Evolutionary conservation across 106 monocot genomes (phyloP).

Genomic region (Ottelia alismoides): DNA sequence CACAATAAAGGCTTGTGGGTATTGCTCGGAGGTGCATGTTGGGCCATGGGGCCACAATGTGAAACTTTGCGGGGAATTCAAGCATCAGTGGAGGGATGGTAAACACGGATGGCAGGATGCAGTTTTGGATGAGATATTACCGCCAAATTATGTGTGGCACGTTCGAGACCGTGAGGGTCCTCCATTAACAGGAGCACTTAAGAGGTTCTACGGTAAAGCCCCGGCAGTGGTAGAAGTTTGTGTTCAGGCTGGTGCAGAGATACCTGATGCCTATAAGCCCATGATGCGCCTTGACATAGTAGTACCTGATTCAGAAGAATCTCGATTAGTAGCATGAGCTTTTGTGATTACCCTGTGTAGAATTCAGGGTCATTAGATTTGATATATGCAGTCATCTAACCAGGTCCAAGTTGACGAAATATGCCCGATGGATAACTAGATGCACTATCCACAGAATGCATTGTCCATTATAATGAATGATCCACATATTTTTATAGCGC

Average conservation of each 20-base stretch:
- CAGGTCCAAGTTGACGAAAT: no score
- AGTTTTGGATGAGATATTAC: conserved; percentile 54
- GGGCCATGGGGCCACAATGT: conserved; percentile 84
- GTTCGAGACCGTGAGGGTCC: conserved; percentile 30
- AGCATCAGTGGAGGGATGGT: no score
- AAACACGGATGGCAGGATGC: conserved; percentile 97
- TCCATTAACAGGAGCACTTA: conserved; percentile 27
- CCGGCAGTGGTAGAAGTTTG: conserved; percentile 74
- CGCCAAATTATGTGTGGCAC: conserved; percentile 75
- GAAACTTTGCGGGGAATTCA: conserved; percentile 76
- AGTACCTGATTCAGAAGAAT: conserved; percentile 60
- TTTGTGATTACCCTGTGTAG: no score
- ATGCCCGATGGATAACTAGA: no score
- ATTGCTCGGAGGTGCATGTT: conserved; percentile 85
- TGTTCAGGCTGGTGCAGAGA: conserved; percentile 67
- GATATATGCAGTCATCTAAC: no score
- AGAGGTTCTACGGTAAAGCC: conserved; percentile 68
- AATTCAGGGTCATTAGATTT: no score
- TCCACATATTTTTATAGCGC: no score
- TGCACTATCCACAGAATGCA: no score
- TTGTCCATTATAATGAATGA: no score
- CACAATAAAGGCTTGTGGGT: conserved; percentile 72
- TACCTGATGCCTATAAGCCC: conserved; percentile 42
- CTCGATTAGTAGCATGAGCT: conserved; percentile 39
- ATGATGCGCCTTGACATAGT: conserved; percentile 83